Percentiles rank a stretch among this genome's conserved stretches.
These are phyloP conservation scores for Vitis riparia DNA, from an alignment of 164 flowering plant genomes.

Conservation along the genomic window DNA sequence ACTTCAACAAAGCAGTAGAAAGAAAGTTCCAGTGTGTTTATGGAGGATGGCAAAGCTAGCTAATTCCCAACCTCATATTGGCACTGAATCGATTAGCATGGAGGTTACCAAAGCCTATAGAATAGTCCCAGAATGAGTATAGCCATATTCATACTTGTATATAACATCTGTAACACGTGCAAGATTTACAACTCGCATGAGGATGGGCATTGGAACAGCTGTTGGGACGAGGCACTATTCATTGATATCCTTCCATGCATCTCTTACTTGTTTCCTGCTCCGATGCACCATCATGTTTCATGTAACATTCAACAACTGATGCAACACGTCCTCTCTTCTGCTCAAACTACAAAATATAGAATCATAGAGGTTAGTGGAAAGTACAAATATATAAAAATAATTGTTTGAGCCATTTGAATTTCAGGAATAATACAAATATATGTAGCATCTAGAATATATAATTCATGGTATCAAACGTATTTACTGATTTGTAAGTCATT, in stretches of 20 bases:
- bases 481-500: no score
- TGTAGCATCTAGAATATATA: no score
- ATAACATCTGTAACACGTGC: neutral
- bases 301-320: slow-evolving; percentile 32
- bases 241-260: neutral
- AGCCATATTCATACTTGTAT: neutral
- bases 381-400: no score
- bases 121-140: neutral
- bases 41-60: no score
- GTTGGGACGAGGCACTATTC: neutral
- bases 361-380: no score
- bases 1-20: no score
- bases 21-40: no score
- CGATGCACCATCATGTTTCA: slow-evolving; percentile 28
- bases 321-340: slow-evolving; percentile 3
- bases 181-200: neutral
- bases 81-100: neutral
- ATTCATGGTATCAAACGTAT: no score
- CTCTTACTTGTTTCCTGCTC: slow-evolving; percentile 4
- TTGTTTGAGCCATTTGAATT: no score
- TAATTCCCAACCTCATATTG: no score
- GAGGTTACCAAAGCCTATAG: neutral
- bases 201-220: neutral
- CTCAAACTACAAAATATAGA: slow-evolving; percentile 8
- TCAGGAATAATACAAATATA: no score